phyloP scores from a whole-genome alignment of 768 basidiomycete species.

The Agrocybe chaxingu region DNA sequence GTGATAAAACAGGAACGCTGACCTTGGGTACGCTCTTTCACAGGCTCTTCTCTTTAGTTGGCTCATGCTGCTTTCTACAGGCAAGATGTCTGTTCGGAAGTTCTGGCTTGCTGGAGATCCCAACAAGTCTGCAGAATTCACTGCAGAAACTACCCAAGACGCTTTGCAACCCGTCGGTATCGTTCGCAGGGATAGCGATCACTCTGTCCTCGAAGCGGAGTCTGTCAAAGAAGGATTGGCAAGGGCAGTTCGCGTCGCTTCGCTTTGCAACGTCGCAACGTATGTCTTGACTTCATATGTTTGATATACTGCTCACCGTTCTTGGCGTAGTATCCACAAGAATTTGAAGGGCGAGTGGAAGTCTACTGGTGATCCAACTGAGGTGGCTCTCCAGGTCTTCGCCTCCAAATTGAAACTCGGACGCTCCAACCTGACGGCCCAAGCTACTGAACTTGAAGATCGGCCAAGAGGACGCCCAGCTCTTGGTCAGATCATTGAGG shows the following conservation, averaged over 20 bases:
- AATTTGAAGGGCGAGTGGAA: slow-evolving; percentile 41
- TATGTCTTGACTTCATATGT: slow-evolving; percentile 10
- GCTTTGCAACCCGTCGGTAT: slow-evolving; percentile 29
- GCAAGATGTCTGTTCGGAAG: slow-evolving; percentile 38
- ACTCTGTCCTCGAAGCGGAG: slow-evolving; percentile 15
- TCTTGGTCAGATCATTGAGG: slow-evolving; percentile 24
- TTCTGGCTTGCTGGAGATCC: slow-evolving; percentile 33
- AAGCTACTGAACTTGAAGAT: slow-evolving; percentile 18
- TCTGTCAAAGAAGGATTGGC: slow-evolving; percentile 20
- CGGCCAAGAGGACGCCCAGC: slow-evolving; percentile 15
- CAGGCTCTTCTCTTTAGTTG: not conserved
- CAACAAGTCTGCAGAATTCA: slow-evolving; percentile 22
- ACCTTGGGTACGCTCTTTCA: slow-evolving; percentile 29
- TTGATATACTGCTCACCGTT: not conserved
- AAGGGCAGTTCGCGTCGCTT: slow-evolving; percentile 27
- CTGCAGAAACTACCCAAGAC: slow-evolving; percentile 28
- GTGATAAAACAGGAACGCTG: slow-evolving; percentile 66
- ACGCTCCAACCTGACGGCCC: slow-evolving; percentile 23
- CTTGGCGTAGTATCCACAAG: slow-evolving; percentile 29
- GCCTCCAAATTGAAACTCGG: slow-evolving; percentile 47
- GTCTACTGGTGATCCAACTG: slow-evolving; percentile 52
- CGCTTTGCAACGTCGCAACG: slow-evolving; percentile 37
- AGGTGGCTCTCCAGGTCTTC: slow-evolving; percentile 55
- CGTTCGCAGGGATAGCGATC: slow-evolving; percentile 21
- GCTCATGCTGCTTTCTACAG: slow-evolving; percentile 14